phyloP scores from a whole-genome alignment of 805 yeast genomes.

The Metschnikowia lochheadii region DNA sequence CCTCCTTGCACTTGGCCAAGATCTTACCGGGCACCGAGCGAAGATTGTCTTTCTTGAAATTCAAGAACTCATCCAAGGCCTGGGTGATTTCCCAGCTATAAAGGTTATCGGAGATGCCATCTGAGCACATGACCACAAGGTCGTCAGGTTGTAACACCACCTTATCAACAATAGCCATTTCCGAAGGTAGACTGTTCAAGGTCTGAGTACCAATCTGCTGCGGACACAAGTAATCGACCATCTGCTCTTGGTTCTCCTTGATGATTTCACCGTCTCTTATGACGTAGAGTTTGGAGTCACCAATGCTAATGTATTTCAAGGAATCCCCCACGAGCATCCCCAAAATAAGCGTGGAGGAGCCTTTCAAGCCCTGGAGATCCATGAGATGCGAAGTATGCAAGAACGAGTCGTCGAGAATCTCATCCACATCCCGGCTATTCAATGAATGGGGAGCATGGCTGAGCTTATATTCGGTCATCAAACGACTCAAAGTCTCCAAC shows the following conservation, averaged over 20 bases:
- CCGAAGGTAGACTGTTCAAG: constrained; percentile 39
- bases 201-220: constrained; percentile 53
- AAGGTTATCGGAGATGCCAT: constrained; percentile 52
- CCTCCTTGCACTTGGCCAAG: constrained; percentile 42
- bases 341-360: constrained; percentile 47
- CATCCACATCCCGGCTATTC: constrained; percentile 38
- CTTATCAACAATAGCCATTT: constrained; percentile 44
- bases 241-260: constrained; percentile 43
- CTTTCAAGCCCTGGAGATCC: constrained; percentile 45
- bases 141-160: constrained; percentile 39
- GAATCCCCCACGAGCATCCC: constrained; percentile 47
- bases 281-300: constrained; percentile 48
- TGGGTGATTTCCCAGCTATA: constrained; percentile 45
- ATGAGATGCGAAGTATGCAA: constrained; percentile 47
- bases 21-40: constrained; percentile 39
- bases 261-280: constrained; percentile 44
- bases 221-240: constrained; percentile 46
- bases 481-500: constrained; percentile 47
- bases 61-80: constrained; percentile 31
- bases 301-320: constrained; percentile 47
- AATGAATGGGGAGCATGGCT: constrained; percentile 36
- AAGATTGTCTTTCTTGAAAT: constrained; percentile 26
- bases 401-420: constrained; percentile 44
- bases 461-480: constrained; percentile 42
- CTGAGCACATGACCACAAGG: constrained; percentile 45